Evolutionary conservation across 2,329 filamentous ascomycete genomes (phyloP).

Genomic region (Botrytis porri): DNA sequence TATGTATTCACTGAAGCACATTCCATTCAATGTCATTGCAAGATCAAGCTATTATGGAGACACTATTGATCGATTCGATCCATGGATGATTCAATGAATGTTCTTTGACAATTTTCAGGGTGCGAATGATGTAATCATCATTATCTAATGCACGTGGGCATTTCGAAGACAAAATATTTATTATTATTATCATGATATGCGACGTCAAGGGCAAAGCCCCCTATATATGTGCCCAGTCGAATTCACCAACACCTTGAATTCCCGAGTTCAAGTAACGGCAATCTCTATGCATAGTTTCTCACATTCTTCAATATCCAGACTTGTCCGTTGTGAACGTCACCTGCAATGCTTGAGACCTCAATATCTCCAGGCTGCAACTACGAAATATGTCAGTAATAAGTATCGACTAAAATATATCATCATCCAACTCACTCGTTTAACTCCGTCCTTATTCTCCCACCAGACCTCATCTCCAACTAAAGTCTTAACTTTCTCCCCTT

Average conservation of each 20-base stretch:
- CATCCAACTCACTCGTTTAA: constrained; percentile 56
- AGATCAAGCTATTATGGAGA: not conserved
- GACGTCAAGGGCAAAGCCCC: not conserved
- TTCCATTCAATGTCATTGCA: not conserved
- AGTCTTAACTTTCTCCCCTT: constrained; percentile 63
- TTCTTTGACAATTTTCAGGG: not conserved
- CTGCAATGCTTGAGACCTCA: constrained; percentile 71
- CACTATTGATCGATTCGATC: not conserved
- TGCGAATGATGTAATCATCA: not conserved
- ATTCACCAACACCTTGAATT: not conserved
- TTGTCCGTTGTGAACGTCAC: constrained; percentile 81
- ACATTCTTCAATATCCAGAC: constrained; percentile 59
- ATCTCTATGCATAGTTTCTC: constrained; percentile 34
- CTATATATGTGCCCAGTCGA: not conserved
- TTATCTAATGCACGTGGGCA: not conserved
- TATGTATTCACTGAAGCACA: not conserved
- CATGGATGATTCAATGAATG: no score
- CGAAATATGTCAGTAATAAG: constrained; percentile 9
- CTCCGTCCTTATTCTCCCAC: constrained; percentile 74
- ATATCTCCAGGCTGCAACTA: constrained; percentile 77
- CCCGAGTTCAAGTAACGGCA: not conserved
- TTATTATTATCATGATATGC: not conserved
- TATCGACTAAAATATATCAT: not conserved
- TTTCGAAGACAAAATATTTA: not conserved
- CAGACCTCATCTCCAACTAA: constrained; percentile 68